Percentiles rank a stretch among this genome's conserved stretches.
Conservation (phyloP, 1,284 basidiomycete genomes). For the Cerrena zonata region DNA sequence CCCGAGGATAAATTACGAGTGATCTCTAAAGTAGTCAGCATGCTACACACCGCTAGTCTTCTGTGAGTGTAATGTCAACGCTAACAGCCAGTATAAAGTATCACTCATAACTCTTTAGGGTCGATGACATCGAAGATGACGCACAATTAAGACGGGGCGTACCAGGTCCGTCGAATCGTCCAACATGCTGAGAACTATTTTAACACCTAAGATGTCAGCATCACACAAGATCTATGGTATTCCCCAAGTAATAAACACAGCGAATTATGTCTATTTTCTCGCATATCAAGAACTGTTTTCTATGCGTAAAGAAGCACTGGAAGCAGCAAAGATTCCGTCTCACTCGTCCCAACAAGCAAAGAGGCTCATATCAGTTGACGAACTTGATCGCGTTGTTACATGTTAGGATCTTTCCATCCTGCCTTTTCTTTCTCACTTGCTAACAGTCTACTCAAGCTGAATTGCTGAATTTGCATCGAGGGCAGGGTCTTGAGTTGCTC, state of each 20-base stretch:
- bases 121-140: conserved; percentile 97
- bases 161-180: conserved; percentile 45
- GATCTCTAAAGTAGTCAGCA: conserved; percentile 80
- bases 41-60: conserved; percentile 92
- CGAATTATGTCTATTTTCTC: conserved; percentile 94
- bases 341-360: conserved; percentile 7
- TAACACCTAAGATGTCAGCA: conserved; percentile 38
- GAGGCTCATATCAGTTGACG: conserved; percentile 32
- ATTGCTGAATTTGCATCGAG: conserved; percentile 85
- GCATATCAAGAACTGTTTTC: conserved; percentile 75
- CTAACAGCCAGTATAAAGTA: no score
- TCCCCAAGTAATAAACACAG: conserved; percentile 95
- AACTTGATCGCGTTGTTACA: conserved; percentile 68
- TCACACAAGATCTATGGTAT: conserved; percentile 94
- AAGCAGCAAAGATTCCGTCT: background rate
- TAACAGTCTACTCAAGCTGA: conserved; percentile 50
- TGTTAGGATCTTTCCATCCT: conserved; percentile 30
- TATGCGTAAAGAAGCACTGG: conserved; percentile 38
- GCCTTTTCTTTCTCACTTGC: background rate
- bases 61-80: conserved; percentile 59
- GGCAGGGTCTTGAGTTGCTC: conserved; percentile 90
- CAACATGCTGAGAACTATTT: background rate
- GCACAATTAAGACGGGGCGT: conserved; percentile 84
- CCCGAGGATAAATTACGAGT: conserved; percentile 64
- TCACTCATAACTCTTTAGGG: conserved; percentile 46